Evolutionary conservation across 139 green algal genomes (phyloP).

Genomic region (Chlamydomonas schloesseri): DNA sequence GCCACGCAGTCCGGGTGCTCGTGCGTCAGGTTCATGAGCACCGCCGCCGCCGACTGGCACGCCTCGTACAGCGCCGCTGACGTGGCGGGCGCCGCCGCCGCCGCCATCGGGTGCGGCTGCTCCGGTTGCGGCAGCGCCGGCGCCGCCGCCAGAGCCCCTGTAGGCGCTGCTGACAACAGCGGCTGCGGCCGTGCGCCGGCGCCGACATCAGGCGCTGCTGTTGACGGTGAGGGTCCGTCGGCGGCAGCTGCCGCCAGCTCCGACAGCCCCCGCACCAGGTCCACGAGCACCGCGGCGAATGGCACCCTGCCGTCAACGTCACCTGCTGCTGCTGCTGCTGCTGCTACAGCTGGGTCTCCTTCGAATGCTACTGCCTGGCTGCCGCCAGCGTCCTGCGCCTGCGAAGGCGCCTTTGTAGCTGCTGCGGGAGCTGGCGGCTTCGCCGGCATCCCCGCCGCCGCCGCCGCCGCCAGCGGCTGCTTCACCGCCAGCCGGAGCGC

Average conservation of each 20-base stretch:
- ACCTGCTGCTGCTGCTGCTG: no score
- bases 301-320: not conserved
- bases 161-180: not conserved
- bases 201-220: not conserved
- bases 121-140: no score
- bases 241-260: not conserved
- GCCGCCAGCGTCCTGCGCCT: no score
- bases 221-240: not conserved
- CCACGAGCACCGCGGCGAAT: conserved; percentile 40
- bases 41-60: conserved; percentile 59
- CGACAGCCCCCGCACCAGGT: conserved; percentile 20
- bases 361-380: not conserved
- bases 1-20: conserved; percentile 65
- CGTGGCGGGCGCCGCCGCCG: not conserved
- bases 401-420: no score
- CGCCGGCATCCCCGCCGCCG: no score
- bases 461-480: not conserved
- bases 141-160: no score
- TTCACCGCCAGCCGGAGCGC: conserved; percentile 39
- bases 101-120: no score
- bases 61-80: conserved; percentile 31
- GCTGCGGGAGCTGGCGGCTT: not conserved
- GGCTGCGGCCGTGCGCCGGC: no score
- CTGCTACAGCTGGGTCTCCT: not conserved
- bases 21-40: conserved; percentile 86